Evolutionary conservation across 257 asterid species (phyloP).

Genomic region (Solanum clarkiae): DNA sequence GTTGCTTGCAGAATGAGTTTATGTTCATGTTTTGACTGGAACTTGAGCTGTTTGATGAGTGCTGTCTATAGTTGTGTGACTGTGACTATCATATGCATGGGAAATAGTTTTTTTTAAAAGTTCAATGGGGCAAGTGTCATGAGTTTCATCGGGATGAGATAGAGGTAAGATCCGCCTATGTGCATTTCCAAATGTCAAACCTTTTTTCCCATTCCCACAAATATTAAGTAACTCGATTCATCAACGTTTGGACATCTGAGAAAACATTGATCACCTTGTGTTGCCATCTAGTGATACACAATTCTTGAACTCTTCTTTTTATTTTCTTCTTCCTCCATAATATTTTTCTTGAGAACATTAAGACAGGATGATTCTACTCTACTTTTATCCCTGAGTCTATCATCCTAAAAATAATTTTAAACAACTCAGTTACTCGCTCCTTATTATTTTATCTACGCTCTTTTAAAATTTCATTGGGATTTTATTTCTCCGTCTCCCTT

Average conservation of each 20-base stretch:
- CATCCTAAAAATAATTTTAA: too few relatives aligned
- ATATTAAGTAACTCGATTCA: background rate
- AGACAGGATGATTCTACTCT: too few relatives aligned
- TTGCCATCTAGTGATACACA: background rate
- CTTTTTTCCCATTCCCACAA: background rate
- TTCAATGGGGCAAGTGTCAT: background rate
- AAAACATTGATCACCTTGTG: background rate
- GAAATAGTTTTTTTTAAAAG: background rate
- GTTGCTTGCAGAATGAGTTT: background rate
- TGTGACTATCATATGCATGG: background rate
- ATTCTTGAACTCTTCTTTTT: background rate
- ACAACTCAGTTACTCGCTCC: too few relatives aligned
- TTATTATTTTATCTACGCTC: too few relatives aligned
- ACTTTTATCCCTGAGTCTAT: too few relatives aligned
- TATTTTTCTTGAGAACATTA: background rate
- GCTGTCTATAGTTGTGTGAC: background rate
- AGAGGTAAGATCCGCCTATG: too few relatives aligned
- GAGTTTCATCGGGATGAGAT: too few relatives aligned
- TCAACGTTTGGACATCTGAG: background rate
- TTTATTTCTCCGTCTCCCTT: too few relatives aligned
- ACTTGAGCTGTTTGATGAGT: background rate
- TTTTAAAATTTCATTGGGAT: too few relatives aligned
- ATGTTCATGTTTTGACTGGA: background rate
- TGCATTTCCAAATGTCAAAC: background rate
- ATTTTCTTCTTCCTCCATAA: too few relatives aligned